phyloP scores from a whole-genome alignment of 768 basidiomycete genomes.

The Nidularia sp. region DNA sequence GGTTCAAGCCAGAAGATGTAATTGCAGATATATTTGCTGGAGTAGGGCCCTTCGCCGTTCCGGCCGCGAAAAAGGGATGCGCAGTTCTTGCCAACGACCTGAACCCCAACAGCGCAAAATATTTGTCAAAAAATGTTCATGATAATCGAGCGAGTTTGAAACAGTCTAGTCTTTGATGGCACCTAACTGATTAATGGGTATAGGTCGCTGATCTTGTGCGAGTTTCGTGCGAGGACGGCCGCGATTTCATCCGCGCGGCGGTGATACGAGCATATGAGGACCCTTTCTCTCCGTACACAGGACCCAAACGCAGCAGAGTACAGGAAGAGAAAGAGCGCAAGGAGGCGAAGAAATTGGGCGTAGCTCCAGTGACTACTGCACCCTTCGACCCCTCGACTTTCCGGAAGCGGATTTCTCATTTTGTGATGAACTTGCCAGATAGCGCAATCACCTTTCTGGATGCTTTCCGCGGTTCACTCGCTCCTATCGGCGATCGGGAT shows the following conservation, averaged over 20 bases:
- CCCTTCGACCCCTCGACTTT: constrained; percentile 11
- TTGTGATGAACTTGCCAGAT: constrained; percentile 98
- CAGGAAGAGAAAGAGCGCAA: constrained; percentile 36
- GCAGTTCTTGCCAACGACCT: constrained; percentile 90
- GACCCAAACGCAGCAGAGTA: constrained; percentile 45
- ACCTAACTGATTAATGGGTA: too few relatives aligned
- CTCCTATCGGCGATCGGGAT: constrained; percentile 24
- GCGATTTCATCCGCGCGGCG: constrained; percentile 71
- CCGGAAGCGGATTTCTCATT: constrained; percentile 69
- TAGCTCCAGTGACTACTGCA: constrained; percentile 8
- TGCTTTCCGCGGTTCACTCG: constrained; percentile 76
- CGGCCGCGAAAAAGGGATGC: constrained; percentile 89
- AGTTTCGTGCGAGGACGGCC: constrained; percentile 80
- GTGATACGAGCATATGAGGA: constrained; percentile 49
- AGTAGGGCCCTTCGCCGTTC: constrained; percentile 94
- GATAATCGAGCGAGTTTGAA: constrained; percentile 65
- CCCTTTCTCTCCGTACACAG: constrained; percentile 62
- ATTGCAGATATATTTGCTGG: constrained; percentile 95
- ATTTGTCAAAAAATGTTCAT: constrained; percentile 65
- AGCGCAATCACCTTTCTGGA: constrained; percentile 87
- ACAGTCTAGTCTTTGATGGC: constrained; percentile 4
- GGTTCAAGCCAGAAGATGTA: constrained; percentile 73
- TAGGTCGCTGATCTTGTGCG: constrained; percentile 72
- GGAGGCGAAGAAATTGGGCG: constrained; percentile 21
- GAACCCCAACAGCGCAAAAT: constrained; percentile 85